A percentile compares a stretch with the other conserved stretches of the same genome.
These are phyloP conservation scores for Bipolaris gigantea DNA, from an alignment of 2,329 filamentous ascomycete species.

Conservation along the genomic window DNA sequence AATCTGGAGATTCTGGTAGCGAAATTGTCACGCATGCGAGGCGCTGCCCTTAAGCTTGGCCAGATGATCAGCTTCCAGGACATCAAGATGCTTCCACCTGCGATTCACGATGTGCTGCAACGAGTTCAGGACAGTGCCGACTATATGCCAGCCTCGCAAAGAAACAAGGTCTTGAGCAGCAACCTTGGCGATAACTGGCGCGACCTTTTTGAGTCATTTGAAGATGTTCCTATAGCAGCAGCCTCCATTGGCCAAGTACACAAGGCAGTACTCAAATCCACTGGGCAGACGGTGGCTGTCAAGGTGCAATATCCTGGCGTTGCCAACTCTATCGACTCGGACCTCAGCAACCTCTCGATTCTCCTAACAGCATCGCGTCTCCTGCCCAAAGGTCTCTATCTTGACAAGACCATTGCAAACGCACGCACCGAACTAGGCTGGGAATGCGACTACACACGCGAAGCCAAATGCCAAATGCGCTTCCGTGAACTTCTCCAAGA, in stretches of 20 bases:
- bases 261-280: conserved; percentile 75
- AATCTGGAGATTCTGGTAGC: conserved; percentile 94
- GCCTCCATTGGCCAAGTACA: conserved; percentile 98
- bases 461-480: conserved; percentile 76
- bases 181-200: conserved; percentile 87
- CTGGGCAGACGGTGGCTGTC: conserved; percentile 77
- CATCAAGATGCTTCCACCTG: conserved; percentile 85
- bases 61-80: conserved; percentile 99
- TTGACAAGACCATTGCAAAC: conserved; percentile 97
- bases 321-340: conserved; percentile 92
- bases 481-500: conserved; percentile 78
- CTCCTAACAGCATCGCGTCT: conserved; percentile 88
- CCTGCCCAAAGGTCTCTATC: conserved; percentile 86
- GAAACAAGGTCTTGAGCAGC: conserved; percentile 75
- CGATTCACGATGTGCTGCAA: conserved; percentile 87
- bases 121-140: conserved; percentile 95
- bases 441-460: conserved; percentile 94
- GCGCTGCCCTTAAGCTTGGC: conserved; percentile 92
- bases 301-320: conserved; percentile 98
- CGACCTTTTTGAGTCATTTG: conserved; percentile 78
- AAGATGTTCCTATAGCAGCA: conserved; percentile 89
- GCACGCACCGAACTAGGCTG: conserved; percentile 88
- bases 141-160: conserved; percentile 95
- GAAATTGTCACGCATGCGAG: conserved; percentile 93
- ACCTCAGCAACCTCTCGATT: conserved; percentile 89